Conservation (phyloP, 1,284 basidiomycete species). For the Neonothopanus nambi region DNA sequence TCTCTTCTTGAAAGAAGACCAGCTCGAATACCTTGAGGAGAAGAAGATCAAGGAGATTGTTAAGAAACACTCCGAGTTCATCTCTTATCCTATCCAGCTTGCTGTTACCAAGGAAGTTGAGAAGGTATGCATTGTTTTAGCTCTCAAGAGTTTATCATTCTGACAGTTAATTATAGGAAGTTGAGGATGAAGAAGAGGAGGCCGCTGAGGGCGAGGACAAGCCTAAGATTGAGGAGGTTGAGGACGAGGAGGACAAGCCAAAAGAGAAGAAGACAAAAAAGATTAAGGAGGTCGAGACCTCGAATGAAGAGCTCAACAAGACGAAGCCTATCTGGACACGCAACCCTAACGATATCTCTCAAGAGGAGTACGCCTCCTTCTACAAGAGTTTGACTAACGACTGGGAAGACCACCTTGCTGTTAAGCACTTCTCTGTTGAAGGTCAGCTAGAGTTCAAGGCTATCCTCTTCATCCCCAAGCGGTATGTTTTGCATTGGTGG, state of each 20-base stretch:
- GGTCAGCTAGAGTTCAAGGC: constrained; percentile 99
- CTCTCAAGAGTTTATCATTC: constrained; percentile 13
- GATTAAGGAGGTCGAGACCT: constrained; percentile 87
- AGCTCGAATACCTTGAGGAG: constrained; percentile 99
- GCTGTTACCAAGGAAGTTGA: constrained; percentile 99
- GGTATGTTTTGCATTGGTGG: constrained; percentile 54
- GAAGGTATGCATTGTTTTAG: constrained; percentile 59
- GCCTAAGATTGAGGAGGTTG: constrained; percentile 75
- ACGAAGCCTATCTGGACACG: constrained; percentile 99
- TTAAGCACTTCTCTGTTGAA: constrained; percentile 99
- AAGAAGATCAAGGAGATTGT: constrained; percentile 99
- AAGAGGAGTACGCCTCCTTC: constrained; percentile 95
- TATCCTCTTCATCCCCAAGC: constrained; percentile 95
- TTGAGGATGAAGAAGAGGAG: constrained; percentile 78
- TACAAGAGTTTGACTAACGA: constrained; percentile 99
- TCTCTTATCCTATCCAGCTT: constrained; percentile 99
- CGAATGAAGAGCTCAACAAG: constrained; percentile 99
- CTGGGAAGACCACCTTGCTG: constrained; percentile 99
- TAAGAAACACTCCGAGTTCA: constrained; percentile 99
- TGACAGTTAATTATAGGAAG: constrained; percentile 56
- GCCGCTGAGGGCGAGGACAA: constrained; percentile 66
- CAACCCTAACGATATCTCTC: constrained; percentile 91
- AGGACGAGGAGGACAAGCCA: constrained; percentile 85
- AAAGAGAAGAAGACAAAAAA: constrained; percentile 98
- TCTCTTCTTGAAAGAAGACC: constrained; percentile 98